Percentiles rank a stretch among this genome's conserved stretches.
phyloP scores from a whole-genome alignment of 1,284 basidiomycete genomes.

The Fomes fomentarius region DNA sequence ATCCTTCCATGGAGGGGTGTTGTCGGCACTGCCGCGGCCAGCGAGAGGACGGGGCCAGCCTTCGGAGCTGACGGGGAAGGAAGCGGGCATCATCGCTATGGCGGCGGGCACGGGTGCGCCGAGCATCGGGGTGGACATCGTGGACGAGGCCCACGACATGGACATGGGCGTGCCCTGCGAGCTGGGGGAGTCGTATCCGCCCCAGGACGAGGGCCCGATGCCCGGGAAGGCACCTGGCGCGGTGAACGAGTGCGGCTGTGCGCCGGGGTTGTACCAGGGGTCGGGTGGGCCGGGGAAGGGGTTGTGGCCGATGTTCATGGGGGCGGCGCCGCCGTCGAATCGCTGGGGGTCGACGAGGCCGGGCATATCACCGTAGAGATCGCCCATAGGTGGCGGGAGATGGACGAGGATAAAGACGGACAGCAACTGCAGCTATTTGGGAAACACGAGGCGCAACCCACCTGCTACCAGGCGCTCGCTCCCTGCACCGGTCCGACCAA shows the following conservation, averaged over 20 bases:
- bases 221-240: neutral
- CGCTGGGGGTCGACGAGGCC: conserved; percentile 13
- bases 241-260: conserved; percentile 6
- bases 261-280: neutral
- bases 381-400: conserved; percentile 16
- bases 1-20: conserved; percentile 7
- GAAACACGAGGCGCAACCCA: conserved; percentile 18
- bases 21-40: neutral
- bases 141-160: conserved; percentile 6
- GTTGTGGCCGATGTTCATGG: conserved; percentile 4
- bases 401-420: conserved; percentile 17
- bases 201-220: neutral
- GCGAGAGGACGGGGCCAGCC: conserved; percentile 19
- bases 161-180: conserved; percentile 8
- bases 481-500: conserved; percentile 13
- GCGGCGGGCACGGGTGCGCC: conserved; percentile 12
- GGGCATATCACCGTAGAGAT: conserved; percentile 20
- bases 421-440: conserved; percentile 4
- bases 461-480: conserved; percentile 10
- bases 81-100: conserved; percentile 7
- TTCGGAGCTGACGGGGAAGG: conserved; percentile 5
- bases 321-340: neutral
- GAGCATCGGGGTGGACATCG: conserved; percentile 13
- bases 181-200: conserved; percentile 3
- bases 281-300: neutral